Evolutionary conservation across 1,284 basidiomycete genomes (phyloP), one percentile per base, ranked within the genome.

Genomic region (Mrakiaceae sp.): DNA sequence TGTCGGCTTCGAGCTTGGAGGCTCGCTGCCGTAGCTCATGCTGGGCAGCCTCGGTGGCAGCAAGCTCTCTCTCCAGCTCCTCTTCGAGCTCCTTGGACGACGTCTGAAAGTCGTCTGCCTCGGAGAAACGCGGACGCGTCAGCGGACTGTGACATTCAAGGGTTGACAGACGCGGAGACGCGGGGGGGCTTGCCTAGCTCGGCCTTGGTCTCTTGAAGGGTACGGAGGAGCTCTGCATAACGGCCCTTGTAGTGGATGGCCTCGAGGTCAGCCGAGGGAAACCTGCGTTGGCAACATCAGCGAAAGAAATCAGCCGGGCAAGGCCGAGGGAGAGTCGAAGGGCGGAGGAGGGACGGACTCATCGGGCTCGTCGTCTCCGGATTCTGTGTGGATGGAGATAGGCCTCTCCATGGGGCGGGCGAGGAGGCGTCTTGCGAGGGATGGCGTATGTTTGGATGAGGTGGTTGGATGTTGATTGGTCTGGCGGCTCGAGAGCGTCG

Each of bases 31-130:
- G 84, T 62, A 95, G 81, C 54, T 92, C 89, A 71, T 84, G 82
- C 75, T 95, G 88, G 11, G 85, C 82, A 74, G 86, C 87, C 79
- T 96, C 92, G 56, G 89, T 92, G 59, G 87, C 81, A 71, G 87
- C 86, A 59, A 96, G 80, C 74, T 96, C 93, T 69, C 83, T 83
- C 79, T 94, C 91, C 69, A 96, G 79, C 76, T 96, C 92, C 68
- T 92, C 87, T 78, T 96, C 93, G 47, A 96, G 82, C 71, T 95
- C 91, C 77, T 89, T 91, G 74, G 89, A 92, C 57, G 88, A 89
- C 67, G 84, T 79, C 70, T 94, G 90, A 73, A 95, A 95, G 69
- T 95, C 92, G 72, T 92, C 88, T 74, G 64, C 10, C 12, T 8
- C 60, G 46, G 61, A 50, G 55, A 57, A 55, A 62, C 58, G 40